Evolutionary conservation across 345 rosid species (phyloP), one percentile per base, ranked within the genome.

Genomic region (Geranium rotundifolium): DNA sequence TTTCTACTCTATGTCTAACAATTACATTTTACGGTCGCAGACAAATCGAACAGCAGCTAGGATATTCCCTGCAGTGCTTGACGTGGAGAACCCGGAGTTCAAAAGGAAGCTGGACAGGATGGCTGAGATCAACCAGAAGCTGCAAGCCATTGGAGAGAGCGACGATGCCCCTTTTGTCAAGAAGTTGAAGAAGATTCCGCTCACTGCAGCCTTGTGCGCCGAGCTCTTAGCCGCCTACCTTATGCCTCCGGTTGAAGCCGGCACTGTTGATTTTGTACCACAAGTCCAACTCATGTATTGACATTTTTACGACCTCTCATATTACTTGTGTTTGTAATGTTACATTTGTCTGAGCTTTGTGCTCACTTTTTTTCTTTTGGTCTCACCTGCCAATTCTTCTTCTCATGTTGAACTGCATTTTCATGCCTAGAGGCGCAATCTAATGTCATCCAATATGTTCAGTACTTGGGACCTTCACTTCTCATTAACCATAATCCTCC

Each of bases 11-110:
- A 23, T 23, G 27, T 23, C 1, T 23, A 23, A 23, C 27, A 23
- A 23, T 23, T 23, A 23, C 27, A 23, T 23, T 23, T 23, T 23
- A 23, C 56, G 16, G 20, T 37, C 17, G 68, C 85, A 93, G 99
- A 93, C 99, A 19, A 93, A 90, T 78, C 81, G 99, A 57, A 93
- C 92, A 41, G 81, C 97, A 5, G 99, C 96, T 15, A 87, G 99
- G 75, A 93, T 93, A 64, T 93, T 93, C 82, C 99, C 97, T 0
- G 99, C 99, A 0, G 96, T 93, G 67, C 75, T 69, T 66, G 99
- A 93, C 68, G 99, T 93, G 55, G 95, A 93, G 82, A 93, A 93
- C 77, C 97, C 97, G 0, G 97, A 90, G 76, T 93, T 93, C 95
- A 93, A 86, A 84, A 90, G 89, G 80, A 93, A 83, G 75, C 71